Evolutionary conservation across 805 yeast species (phyloP).

Genomic region (Lipomyces mesembrius): DNA sequence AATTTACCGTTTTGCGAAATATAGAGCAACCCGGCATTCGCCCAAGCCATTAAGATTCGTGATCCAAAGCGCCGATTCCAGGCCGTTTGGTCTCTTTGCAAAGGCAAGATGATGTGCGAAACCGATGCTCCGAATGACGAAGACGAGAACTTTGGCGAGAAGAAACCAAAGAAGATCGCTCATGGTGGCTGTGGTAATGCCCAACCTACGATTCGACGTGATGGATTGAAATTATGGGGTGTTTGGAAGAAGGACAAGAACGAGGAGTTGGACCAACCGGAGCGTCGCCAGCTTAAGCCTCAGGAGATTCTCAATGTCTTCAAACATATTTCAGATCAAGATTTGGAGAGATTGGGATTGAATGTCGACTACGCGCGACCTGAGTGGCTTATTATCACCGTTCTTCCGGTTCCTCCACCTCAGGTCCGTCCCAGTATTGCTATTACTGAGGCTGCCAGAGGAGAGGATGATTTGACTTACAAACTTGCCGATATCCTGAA

Average conservation of each 20-base stretch:
- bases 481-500: conserved; percentile 95
- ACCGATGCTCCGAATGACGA: conserved; percentile 71
- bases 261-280: conserved; percentile 89
- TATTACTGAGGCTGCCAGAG: conserved; percentile 95
- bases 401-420: conserved; percentile 99
- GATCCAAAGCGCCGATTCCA: conserved; percentile 96
- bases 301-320: conserved; percentile 88
- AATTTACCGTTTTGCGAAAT: conserved; percentile 8
- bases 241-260: conserved; percentile 93
- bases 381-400: conserved; percentile 96
- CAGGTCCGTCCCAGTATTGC: conserved; percentile 99
- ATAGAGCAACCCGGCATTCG: conserved; percentile 69
- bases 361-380: conserved; percentile 97
- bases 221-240: conserved; percentile 94
- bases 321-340: conserved; percentile 86
- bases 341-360: conserved; percentile 81
- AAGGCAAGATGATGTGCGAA: conserved; percentile 90
- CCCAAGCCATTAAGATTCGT: conserved; percentile 82
- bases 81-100: conserved; percentile 91
- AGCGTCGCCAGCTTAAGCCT: conserved; percentile 84
- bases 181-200: conserved; percentile 99
- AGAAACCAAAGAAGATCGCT: conserved; percentile 53
- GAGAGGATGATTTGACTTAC: conserved; percentile 98
- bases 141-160: conserved; percentile 53
- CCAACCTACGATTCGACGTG: conserved; percentile 94